These are phyloP conservation scores for Dendrobium catenatum DNA, from an alignment of 106 monocot species.

Conservation along the genomic window DNA sequence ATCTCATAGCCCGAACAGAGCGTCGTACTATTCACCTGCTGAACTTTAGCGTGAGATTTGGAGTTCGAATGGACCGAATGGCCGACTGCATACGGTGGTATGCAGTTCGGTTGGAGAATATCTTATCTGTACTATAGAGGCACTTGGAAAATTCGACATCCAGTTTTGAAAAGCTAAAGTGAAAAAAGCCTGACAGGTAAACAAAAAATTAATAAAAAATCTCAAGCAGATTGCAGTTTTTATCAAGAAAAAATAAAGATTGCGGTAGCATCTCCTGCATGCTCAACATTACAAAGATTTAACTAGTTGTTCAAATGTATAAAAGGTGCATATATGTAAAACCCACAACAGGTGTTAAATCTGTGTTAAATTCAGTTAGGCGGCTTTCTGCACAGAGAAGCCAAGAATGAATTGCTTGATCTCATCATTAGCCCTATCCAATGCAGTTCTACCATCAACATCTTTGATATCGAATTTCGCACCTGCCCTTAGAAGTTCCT, in stretches of 20 bases:
- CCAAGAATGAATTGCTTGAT: slow-evolving; percentile 56
- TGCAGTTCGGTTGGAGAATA: no score
- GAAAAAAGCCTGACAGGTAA: no score
- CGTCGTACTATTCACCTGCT: no score
- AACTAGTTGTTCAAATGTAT: not conserved
- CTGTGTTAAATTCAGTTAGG: slow-evolving; percentile 10
- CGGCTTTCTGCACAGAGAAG: slow-evolving; percentile 33
- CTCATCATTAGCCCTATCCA: slow-evolving; percentile 51
- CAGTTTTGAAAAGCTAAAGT: no score
- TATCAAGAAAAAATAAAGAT: not conserved
- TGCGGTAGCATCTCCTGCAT: no score
- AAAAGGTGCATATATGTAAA: not conserved
- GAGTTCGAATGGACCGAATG: no score
- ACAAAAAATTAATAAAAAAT: no score
- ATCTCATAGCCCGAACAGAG: no score
- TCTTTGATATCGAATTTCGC: slow-evolving; percentile 67
- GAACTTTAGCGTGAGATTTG: no score
- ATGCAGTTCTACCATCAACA: slow-evolving; percentile 53
- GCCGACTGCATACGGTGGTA: no score
- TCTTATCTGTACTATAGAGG: no score
- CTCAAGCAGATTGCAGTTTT: not conserved
- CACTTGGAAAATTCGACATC: no score
- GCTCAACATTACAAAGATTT: not conserved
- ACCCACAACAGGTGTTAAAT: not conserved
- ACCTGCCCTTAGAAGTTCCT: slow-evolving; percentile 73